Evolutionary conservation across 31 red algal species (phyloP).

Genomic region (Asparagopsis taxiformis): DNA sequence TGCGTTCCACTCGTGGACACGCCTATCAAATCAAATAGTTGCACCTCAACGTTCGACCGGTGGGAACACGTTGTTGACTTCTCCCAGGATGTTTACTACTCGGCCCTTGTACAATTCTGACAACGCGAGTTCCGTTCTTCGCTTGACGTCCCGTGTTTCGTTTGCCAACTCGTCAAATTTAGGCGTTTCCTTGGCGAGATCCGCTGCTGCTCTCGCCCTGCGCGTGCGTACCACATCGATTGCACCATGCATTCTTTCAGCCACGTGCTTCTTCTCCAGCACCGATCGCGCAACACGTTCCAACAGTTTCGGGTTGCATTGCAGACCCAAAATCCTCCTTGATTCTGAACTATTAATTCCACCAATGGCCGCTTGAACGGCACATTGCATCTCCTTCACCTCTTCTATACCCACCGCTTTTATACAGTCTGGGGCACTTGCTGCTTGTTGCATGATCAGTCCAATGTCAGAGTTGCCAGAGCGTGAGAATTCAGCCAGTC

Average conservation of each 20-base stretch:
- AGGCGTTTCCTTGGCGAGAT: slow-evolving; percentile 9
- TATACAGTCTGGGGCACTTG: background rate
- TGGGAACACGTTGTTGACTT: slow-evolving; percentile 55
- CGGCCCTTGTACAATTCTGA: slow-evolving; percentile 36
- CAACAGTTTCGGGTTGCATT: slow-evolving; percentile 2
- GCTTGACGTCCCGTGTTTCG: slow-evolving; percentile 16
- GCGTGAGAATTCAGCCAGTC: slow-evolving; percentile 6
- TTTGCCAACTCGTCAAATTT: slow-evolving; percentile 8
- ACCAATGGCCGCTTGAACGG: slow-evolving; percentile 15
- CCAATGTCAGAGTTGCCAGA: slow-evolving; percentile 11
- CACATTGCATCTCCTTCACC: slow-evolving; percentile 1
- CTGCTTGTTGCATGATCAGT: slow-evolving; percentile 22
- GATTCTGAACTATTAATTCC: slow-evolving; percentile 24
- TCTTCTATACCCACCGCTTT: slow-evolving; percentile 1
- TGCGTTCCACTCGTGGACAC: too few relatives aligned
- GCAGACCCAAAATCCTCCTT: slow-evolving; percentile 23
- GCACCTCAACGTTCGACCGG: too few relatives aligned
- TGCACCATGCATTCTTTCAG: slow-evolving; percentile 14
- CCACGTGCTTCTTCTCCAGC: slow-evolving; percentile 29
- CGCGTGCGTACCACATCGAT: slow-evolving; percentile 27
- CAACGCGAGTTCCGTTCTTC: slow-evolving; percentile 19
- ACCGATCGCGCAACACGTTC: slow-evolving; percentile 7
- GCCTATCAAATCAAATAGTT: too few relatives aligned
- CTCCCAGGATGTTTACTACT: slow-evolving; percentile 48
- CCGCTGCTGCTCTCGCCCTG: slow-evolving; percentile 3